A percentile compares a stretch with the other conserved stretches of the same genome.
Evolutionary conservation across 2,329 filamentous ascomycete species (phyloP).

Genomic region (Arthrobotrys sphaeroides): DNA sequence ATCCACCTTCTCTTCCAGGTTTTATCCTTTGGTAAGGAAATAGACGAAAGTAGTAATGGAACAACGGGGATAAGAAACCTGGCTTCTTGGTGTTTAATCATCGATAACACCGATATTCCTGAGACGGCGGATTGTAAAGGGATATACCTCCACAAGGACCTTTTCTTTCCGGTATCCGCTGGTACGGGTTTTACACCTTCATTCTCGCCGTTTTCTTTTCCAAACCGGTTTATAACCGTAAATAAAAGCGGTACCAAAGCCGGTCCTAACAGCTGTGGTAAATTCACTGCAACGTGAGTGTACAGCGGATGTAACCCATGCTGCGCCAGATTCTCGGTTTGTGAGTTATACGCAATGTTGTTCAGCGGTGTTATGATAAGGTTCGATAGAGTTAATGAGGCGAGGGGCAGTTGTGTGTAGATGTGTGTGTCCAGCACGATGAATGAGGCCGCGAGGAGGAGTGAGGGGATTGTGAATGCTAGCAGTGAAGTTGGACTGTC

Average conservation of each 20-base stretch:
- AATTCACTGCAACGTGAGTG: slow-evolving; percentile 66
- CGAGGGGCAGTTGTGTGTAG: slow-evolving; percentile 37
- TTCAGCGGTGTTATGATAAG: slow-evolving; percentile 67
- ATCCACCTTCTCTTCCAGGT: slow-evolving; percentile 61
- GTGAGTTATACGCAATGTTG: slow-evolving; percentile 66
- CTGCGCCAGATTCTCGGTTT: slow-evolving; percentile 64
- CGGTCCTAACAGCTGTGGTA: slow-evolving; percentile 67
- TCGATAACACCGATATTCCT: slow-evolving; percentile 55
- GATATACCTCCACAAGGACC: neutral
- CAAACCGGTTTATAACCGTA: slow-evolving; percentile 35
- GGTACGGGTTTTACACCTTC: neutral
- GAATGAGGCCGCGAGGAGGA: slow-evolving; percentile 72
- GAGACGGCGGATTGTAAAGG: slow-evolving; percentile 57
- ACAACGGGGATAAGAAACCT: slow-evolving; percentile 66
- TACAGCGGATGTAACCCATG: slow-evolving; percentile 68
- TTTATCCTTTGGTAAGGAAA: slow-evolving; percentile 61
- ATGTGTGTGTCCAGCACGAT: slow-evolving; percentile 54
- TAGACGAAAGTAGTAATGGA: slow-evolving; percentile 65
- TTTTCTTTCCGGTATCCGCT: too few species aligned
- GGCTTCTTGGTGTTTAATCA: slow-evolving; percentile 64
- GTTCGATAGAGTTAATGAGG: neutral
- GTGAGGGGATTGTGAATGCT: slow-evolving; percentile 63
- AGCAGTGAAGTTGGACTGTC: slow-evolving; percentile 63
- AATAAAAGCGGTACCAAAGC: slow-evolving; percentile 63
- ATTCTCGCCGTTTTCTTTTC: neutral